Percentiles rank a stretch among this genome's conserved stretches.
Conservation (phyloP, 257 asterid genomes). For the Hygrophila difformis region DNA sequence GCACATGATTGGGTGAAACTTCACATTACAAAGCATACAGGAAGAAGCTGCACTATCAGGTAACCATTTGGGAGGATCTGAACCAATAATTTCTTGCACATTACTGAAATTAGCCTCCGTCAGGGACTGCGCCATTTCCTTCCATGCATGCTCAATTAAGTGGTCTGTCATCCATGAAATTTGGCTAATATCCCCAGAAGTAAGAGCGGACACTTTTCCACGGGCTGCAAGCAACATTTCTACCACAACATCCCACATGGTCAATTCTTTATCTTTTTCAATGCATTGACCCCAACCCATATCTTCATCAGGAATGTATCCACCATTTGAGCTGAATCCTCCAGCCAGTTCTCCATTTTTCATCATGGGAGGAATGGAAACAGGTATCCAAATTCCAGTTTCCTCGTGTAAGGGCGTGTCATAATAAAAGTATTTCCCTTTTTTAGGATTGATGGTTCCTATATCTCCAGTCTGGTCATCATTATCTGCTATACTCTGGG, state of each 20-base stretch:
- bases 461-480: conserved; percentile 16
- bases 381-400: conserved; percentile 96
- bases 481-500: conserved; percentile 18
- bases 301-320: conserved; percentile 62
- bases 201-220: conserved; percentile 61
- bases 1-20: conserved; percentile 96
- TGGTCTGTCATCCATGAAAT: conserved; percentile 64
- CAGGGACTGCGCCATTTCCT: conserved; percentile 90
- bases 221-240: conserved; percentile 93
- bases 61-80: conserved; percentile 95
- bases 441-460: conserved; percentile 20
- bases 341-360: conserved; percentile 75
- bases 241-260: conserved; percentile 97
- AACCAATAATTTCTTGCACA: conserved; percentile 68
- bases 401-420: conserved; percentile 80
- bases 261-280: conserved; percentile 66
- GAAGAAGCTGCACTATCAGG: conserved; percentile 88
- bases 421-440: conserved; percentile 65
- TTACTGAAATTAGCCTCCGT: conserved; percentile 61
- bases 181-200: conserved; percentile 64
- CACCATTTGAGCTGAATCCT: conserved; percentile 72
- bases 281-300: conserved; percentile 51
- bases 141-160: conserved; percentile 88
- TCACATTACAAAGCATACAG: conserved; percentile 85
- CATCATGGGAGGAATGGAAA: conserved; percentile 94